phyloP scores from a whole-genome alignment of 2,329 filamentous ascomycete genomes.

The Plectosphaerella sp. region DNA sequence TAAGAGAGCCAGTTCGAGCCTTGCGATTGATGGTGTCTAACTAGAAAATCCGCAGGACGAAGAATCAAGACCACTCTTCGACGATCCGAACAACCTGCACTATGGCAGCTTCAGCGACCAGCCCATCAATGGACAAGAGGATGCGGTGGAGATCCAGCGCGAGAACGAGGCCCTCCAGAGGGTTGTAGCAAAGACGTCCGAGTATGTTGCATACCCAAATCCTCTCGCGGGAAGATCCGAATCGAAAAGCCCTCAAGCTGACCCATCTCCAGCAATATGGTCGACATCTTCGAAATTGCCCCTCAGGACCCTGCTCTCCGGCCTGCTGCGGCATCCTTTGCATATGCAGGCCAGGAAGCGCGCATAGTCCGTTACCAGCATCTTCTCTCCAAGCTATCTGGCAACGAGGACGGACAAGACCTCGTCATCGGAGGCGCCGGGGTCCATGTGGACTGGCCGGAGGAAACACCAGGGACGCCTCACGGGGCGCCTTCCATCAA shows the following conservation, averaged over 20 bases:
- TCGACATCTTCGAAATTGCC: constrained; percentile 63
- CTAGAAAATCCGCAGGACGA: constrained; percentile 37
- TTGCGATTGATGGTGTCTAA: too few species aligned
- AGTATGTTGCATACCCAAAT: constrained; percentile 36
- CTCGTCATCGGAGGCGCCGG: constrained; percentile 23
- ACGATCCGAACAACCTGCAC: constrained; percentile 53
- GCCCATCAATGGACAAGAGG: constrained; percentile 48
- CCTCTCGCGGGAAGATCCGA: background rate
- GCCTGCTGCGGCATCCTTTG: constrained; percentile 33
- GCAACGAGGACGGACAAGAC: constrained; percentile 32
- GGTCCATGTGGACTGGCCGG: constrained; percentile 52
- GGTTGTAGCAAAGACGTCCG: constrained; percentile 60
- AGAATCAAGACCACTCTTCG: constrained; percentile 54
- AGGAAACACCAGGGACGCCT: constrained; percentile 42
- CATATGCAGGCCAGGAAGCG: constrained; percentile 50
- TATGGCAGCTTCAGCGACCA: constrained; percentile 62
- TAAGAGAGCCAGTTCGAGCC: constrained; percentile 20
- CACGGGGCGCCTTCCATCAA: constrained; percentile 32
- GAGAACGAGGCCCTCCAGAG: constrained; percentile 61
- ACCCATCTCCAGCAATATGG: constrained; percentile 50
- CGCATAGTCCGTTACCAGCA: constrained; percentile 56
- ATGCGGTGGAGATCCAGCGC: constrained; percentile 57
- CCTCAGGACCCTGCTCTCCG: constrained; percentile 40
- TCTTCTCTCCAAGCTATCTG: constrained; percentile 54
- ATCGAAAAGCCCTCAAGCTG: background rate